These are phyloP conservation scores for Rhizophora apiculata DNA, from an alignment of 345 rosid species.

Conservation along the genomic window DNA sequence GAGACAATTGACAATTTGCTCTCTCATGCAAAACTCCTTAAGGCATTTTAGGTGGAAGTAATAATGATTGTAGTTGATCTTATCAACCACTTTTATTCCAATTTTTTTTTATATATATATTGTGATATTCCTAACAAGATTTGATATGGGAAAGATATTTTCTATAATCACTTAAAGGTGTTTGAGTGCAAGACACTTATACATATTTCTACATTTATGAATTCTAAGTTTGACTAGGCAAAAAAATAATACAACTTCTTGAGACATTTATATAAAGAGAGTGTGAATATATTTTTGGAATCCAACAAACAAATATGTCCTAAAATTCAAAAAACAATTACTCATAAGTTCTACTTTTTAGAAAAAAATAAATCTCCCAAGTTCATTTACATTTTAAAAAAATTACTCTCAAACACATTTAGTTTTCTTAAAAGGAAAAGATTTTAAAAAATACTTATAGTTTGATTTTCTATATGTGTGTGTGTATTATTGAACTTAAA, in stretches of 20 bases:
- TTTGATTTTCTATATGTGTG: too few relatives aligned
- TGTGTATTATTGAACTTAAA: too few relatives aligned
- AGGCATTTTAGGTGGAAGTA: not conserved
- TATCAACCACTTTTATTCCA: too few relatives aligned
- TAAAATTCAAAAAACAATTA: not conserved
- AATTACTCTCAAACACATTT: too few relatives aligned
- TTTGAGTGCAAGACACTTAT: not conserved
- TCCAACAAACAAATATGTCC: not conserved
- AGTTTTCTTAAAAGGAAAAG: too few relatives aligned
- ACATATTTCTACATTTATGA: not conserved
- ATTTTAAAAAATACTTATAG: too few relatives aligned
- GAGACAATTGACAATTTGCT: not conserved
- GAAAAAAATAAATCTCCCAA: too few relatives aligned
- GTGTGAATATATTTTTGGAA: not conserved
- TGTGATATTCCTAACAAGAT: too few relatives aligned
- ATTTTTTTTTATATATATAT: too few relatives aligned
- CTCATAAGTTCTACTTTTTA: too few relatives aligned
- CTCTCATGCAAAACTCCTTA: not conserved
- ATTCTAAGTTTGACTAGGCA: not conserved
- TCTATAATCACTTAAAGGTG: not conserved
- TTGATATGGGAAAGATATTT: not conserved
- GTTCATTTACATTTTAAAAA: too few relatives aligned
- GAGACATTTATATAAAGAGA: not conserved
- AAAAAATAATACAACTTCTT: not conserved
- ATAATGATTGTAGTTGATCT: not conserved